Conservation (phyloP, 73 alveolate genomes). For the Strombidium stylifer region DNA sequence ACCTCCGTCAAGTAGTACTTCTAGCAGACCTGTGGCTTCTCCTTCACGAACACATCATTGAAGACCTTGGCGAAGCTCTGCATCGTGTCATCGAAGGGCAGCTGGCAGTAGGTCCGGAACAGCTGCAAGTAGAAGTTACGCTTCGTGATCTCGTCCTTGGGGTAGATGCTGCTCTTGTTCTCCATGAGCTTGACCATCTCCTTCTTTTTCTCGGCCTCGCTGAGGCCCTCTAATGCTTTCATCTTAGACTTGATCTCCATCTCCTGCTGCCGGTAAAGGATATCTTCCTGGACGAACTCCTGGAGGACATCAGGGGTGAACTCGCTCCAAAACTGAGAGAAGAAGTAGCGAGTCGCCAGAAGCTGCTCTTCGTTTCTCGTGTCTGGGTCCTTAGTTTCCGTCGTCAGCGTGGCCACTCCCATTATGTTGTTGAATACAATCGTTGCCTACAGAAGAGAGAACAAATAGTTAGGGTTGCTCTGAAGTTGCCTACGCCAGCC, state of each 20-base stretch:
- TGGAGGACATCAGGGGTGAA: conserved; percentile 34
- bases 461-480: too few relatives aligned
- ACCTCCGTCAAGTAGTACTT: conserved; percentile 27
- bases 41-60: conserved; percentile 40
- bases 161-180: conserved; percentile 18
- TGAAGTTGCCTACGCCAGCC: too few relatives aligned
- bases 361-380: too few relatives aligned
- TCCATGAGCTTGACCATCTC: background rate
- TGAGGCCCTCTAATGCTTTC: background rate
- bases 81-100: conserved; percentile 35
- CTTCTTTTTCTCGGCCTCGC: conserved; percentile 20
- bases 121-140: conserved; percentile 32
- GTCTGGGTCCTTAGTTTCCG: background rate
- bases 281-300: conserved; percentile 35
- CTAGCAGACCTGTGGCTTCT: conserved; percentile 19
- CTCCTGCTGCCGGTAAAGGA: conserved; percentile 5
- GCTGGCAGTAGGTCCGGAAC: conserved; percentile 31
- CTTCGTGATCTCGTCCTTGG: conserved; percentile 20
- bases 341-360: conserved; percentile 24
- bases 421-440: conserved; percentile 23
- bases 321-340: conserved; percentile 39
- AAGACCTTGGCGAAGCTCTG: conserved; percentile 21
- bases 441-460: background rate
- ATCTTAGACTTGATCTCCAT: background rate
- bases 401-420: conserved; percentile 32